phyloP scores from a whole-genome alignment of 2,329 filamentous ascomycete genomes.

The Exophiala mesophila region DNA sequence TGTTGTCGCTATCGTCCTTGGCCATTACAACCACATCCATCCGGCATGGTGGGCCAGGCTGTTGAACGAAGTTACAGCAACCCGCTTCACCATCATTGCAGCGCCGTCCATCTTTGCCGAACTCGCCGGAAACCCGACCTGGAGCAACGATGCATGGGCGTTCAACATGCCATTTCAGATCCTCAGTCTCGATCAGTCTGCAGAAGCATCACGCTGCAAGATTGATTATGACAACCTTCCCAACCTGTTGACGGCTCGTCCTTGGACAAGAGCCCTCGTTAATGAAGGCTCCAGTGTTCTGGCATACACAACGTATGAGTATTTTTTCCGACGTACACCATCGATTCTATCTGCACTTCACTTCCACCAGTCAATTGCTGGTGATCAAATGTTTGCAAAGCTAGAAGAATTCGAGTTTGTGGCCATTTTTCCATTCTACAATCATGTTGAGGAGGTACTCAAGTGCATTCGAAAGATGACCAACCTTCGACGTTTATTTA shows the following conservation, averaged over 20 bases:
- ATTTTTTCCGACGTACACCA: conserved; percentile 60
- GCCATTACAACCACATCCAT: conserved; percentile 38
- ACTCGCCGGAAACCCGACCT: conserved; percentile 54
- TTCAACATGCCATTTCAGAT: conserved; percentile 62
- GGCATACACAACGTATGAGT: conserved; percentile 67
- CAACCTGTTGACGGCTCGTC: conserved; percentile 53
- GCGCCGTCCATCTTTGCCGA: conserved; percentile 59
- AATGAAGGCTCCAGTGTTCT: conserved; percentile 73
- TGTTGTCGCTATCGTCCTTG: conserved; percentile 42
- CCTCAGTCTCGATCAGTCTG: conserved; percentile 42
- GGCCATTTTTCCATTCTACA: conserved; percentile 62
- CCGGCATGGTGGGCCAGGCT: conserved; percentile 52
- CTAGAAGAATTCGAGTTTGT: conserved; percentile 51
- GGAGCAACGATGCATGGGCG: conserved; percentile 56
- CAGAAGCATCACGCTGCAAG: conserved; percentile 7
- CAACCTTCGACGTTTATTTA: conserved; percentile 49
- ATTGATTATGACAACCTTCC: conserved; percentile 21
- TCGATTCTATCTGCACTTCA: conserved; percentile 39
- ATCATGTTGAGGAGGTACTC: conserved; percentile 50
- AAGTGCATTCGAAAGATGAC: conserved; percentile 47
- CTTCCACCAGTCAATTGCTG: conserved; percentile 7
- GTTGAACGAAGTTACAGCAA: conserved; percentile 47
- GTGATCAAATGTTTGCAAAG: conserved; percentile 40
- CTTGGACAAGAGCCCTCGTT: conserved; percentile 61
- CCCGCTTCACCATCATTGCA: conserved; percentile 54